Percentiles rank a stretch among this genome's conserved stretches.
Conservation (phyloP, 768 basidiomycete species). For the Pleurotus djamor region DNA sequence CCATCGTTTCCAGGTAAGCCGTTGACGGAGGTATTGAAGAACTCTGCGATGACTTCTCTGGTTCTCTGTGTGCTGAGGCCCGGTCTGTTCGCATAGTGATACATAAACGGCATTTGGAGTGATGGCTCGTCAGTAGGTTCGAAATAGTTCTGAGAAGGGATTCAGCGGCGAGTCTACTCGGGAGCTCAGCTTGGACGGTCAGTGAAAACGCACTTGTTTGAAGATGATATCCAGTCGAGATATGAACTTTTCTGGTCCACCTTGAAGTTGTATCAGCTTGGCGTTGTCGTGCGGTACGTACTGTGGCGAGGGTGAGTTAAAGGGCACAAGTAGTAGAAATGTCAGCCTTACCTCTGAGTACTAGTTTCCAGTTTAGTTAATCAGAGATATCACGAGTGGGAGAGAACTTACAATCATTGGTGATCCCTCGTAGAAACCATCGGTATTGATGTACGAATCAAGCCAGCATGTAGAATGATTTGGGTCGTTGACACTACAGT, state of each 20-base stretch:
- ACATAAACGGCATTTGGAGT: constrained; percentile 69
- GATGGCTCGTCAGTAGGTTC: constrained; percentile 65
- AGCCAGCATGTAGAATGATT: constrained; percentile 56
- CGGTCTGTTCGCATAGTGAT: constrained; percentile 63
- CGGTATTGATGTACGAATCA: constrained; percentile 43
- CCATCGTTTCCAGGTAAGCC: constrained; percentile 69
- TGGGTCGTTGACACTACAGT: constrained; percentile 65
- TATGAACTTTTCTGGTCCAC: constrained; percentile 52
- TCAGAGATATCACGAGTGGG: background rate
- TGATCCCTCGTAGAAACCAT: constrained; percentile 67
- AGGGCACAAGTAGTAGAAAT: background rate
- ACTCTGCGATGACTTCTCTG: constrained; percentile 49
- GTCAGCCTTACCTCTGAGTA: constrained; percentile 48
- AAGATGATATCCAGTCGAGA: constrained; percentile 56
- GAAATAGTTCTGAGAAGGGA: constrained; percentile 51
- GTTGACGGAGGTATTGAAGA: constrained; percentile 52
- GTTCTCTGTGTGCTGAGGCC: constrained; percentile 58
- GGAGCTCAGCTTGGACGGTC: too few species aligned
- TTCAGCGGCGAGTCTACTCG: too few species aligned
- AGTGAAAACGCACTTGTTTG: constrained; percentile 33
- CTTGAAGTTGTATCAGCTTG: constrained; percentile 60
- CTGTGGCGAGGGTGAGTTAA: constrained; percentile 21
- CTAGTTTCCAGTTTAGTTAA: constrained; percentile 19
- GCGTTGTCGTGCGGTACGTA: constrained; percentile 68
- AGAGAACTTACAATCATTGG: constrained; percentile 45